Evolutionary conservation across 148 eudicot species (phyloP).

Genomic region (Cornus suecica): DNA sequence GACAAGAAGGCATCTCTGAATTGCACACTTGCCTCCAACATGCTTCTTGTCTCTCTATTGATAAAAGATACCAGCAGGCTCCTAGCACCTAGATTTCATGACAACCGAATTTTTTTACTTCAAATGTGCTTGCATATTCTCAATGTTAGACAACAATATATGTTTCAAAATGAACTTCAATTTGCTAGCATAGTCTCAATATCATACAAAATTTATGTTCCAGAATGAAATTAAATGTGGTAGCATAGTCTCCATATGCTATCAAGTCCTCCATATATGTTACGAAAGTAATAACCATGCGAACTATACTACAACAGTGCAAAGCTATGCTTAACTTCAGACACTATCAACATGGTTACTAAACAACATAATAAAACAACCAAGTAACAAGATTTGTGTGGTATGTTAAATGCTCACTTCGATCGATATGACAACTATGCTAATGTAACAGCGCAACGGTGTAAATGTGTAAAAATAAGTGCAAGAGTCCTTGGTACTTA

Average conservation of each 20-base stretch:
- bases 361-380: not conserved
- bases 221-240: not conserved
- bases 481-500: conserved; percentile 24
- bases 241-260: not conserved
- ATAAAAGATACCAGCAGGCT: conserved; percentile 79
- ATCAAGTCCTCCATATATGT: not conserved
- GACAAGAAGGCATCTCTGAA: conserved; percentile 29
- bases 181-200: not conserved
- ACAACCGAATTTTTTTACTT: too few species aligned
- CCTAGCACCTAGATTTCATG: conserved; percentile 54
- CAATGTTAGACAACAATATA: not conserved
- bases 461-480: not conserved
- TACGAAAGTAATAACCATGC: not conserved
- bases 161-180: not conserved
- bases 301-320: not conserved
- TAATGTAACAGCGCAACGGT: not conserved
- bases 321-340: not conserved
- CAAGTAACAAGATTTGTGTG: not conserved
- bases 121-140: too few species aligned
- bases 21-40: conserved; percentile 66
- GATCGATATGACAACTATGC: too few species aligned
- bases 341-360: not conserved
- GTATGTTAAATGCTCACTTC: not conserved
- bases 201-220: not conserved
- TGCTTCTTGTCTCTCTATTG: conserved; percentile 69